These are phyloP conservation scores for Middelhovenomyces tepae DNA, from an alignment of 805 yeast species.

Conservation along the genomic window DNA sequence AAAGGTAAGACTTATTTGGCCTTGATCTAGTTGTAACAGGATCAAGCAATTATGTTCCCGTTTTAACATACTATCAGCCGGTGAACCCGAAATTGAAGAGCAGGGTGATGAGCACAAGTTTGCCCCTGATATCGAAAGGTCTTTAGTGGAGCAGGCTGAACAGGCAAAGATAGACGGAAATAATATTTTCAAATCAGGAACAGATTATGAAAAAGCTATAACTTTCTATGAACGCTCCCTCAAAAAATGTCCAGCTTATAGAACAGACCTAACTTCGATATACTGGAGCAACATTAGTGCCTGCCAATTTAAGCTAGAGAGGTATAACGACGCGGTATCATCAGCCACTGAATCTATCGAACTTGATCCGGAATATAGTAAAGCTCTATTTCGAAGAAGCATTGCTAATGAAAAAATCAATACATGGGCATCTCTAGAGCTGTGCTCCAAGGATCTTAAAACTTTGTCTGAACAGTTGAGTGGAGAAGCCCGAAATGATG, in stretches of 20 bases:
- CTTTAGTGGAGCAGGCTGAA: conserved; percentile 21
- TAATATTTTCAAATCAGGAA: conserved; percentile 12
- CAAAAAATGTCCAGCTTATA: conserved; percentile 13
- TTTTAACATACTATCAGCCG: too few relatives aligned
- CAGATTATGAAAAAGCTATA: conserved; percentile 10
- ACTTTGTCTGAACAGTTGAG: conserved; percentile 6
- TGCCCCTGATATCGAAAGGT: conserved; percentile 16
- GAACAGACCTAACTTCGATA: conserved; percentile 9
- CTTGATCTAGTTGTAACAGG: too few relatives aligned
- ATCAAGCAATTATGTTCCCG: too few relatives aligned
- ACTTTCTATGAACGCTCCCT: conserved; percentile 13
- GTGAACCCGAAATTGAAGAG: too few relatives aligned
- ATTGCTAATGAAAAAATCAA: conserved; percentile 40
- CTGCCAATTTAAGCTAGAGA: conserved; percentile 17
- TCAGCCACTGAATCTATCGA: conserved; percentile 59
- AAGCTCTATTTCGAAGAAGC: conserved; percentile 72
- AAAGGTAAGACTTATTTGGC: too few relatives aligned
- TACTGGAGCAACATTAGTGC: conserved; percentile 22
- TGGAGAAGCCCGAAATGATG: conserved; percentile 3
- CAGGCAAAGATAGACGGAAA: conserved; percentile 35
- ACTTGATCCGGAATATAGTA: conserved; percentile 50
- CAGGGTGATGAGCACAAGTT: conserved; percentile 6
- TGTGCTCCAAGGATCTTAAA: conserved; percentile 20
- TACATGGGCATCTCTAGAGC: conserved; percentile 22
- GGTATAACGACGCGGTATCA: conserved; percentile 38